Conservation (phyloP, 768 basidiomycete genomes). For the Xanthoconium stramineum region DNA sequence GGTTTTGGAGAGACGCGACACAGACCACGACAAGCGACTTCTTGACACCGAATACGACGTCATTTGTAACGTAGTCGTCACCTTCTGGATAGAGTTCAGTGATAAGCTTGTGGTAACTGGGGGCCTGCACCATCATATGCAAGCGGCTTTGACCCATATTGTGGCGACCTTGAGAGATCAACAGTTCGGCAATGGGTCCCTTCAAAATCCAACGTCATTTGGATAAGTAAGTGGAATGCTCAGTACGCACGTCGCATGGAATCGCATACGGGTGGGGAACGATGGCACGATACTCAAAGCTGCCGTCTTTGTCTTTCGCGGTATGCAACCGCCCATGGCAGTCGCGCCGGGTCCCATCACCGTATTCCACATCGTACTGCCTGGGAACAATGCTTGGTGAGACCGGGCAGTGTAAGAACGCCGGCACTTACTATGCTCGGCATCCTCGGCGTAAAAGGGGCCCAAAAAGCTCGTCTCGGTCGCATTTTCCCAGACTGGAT, state of each 20-base stretch:
- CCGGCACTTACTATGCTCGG: conserved; percentile 55
- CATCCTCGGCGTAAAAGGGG: conserved; percentile 79
- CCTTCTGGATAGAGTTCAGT: too few relatives aligned
- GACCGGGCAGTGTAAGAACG: not conserved
- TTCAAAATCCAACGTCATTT: conserved; percentile 24
- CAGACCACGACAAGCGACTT: too few relatives aligned
- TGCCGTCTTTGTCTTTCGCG: too few relatives aligned
- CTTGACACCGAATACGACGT: too few relatives aligned
- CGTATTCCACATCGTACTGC: too few relatives aligned
- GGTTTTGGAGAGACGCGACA: conserved; percentile 22
- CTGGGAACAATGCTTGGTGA: conserved; percentile 29
- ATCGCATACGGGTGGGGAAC: too few relatives aligned
- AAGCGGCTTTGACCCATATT: too few relatives aligned
- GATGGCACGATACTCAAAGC: too few relatives aligned
- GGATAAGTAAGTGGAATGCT: conserved; percentile 10
- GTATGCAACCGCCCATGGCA: conserved; percentile 69
- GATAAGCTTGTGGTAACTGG: too few relatives aligned
- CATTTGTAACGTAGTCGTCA: too few relatives aligned
- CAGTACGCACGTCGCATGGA: conserved; percentile 62
- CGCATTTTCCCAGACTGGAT: conserved; percentile 55
- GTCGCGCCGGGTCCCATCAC: conserved; percentile 58
- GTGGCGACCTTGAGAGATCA: conserved; percentile 57
- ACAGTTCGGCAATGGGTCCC: conserved; percentile 69
- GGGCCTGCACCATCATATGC: too few relatives aligned
- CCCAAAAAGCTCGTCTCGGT: conserved; percentile 79